Evolutionary conservation across 2,329 filamentous ascomycete genomes (phyloP), one percentile per base, ranked within the genome.

Genomic region (Exophiala aquamarina): DNA sequence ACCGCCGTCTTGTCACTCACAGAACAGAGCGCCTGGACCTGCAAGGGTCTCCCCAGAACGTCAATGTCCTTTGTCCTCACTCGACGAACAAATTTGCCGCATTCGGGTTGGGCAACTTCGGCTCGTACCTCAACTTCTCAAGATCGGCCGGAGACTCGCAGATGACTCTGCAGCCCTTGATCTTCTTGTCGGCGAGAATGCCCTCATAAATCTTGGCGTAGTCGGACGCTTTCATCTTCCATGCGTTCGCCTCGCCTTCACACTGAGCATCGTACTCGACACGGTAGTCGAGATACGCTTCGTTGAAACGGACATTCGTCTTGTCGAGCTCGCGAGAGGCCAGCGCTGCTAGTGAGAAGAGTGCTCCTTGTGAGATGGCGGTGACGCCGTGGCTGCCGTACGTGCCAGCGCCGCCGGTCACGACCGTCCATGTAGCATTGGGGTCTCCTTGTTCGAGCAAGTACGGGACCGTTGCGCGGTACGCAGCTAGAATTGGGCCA

Each of bases 291-390:
- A 71, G 63, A 42, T 66, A 70, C n/a, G 69, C 56, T 47, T 71
- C 69, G 44, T 70, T 68, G 55, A 70, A 66, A 14, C 68, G 66
- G 8, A 72, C 57, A 42, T 66, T 69, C 3, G 63, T 66, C 0
- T 57, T 44, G 9, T 39, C 42, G 23, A 60, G 61, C 11, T 66
- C 66, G 10, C 54, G 60, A 13, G 53, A 53, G 2, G 65, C 67
- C 11, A 58, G 61, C 4, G 44, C 59, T 2, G 58, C 54, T 52
- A 71, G 60, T 32, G 64, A 62, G 57, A 62, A 70, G 7, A 71
- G 50, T 0, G 68, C 59, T 13, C 67, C 67, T 45, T 71, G 69
- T 1, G 62, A 54, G 21, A 69, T 58, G 38, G 60, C 62, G 3
- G 64, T 53, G 26, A 57, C 44, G 0, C 58, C 49, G 17, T 38